Base-by-base conservation (phyloP, 2,329 filamentous ascomycete species). In the Cytospora leucostoma region DNA sequence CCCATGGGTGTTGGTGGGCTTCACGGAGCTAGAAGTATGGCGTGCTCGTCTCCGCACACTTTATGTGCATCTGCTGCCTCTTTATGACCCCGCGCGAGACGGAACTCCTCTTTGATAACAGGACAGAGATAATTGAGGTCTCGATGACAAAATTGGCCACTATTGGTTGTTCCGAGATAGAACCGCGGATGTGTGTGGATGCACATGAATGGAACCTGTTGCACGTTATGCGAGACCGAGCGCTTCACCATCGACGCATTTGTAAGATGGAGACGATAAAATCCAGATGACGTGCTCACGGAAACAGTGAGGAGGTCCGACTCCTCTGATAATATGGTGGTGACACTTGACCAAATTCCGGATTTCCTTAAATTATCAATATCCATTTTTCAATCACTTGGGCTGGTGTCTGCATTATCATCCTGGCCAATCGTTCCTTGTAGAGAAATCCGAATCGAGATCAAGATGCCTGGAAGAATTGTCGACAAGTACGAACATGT, bases 401-500 rank as follows among this genome's bases (percentile, higher is more conserved):
- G 7, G 10, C 19, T 47, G 44, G n/a, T 47, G 44, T 21, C 3
- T 47, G 7, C 17, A 19, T 8, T 7, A 47, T 7, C 12, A 8
- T 7, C 4, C 11, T 47, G 15, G 19, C 10, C 8, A 47, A 11
- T 21, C 44, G 21, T 19, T 11, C n/a, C 8, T 2, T 10, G 44
- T 10, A 47, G 21, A 47, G 7, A 17, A 21, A 47, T 7, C 17
- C 3, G 10, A 7, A 21, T 12, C 4, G 3, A 12, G 17, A 11
- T 53, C 27, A 69, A 64, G 34, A 72, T 72, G 71, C 68, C 71
- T 17, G 71, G 70, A 64, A 66, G 56, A 62, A 66, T 70, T 33
- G 67, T 72, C 44, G 70, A 72, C 11, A 68, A 61, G 13, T 72
- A 72, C 56, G 68, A 72, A 52, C 71, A 72, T 44, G 69, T 72